Evolutionary conservation across 1,139 yeast species (phyloP), one percentile per base, ranked within the genome.

Genomic region (Yamadazyma atmosphaerica): DNA sequence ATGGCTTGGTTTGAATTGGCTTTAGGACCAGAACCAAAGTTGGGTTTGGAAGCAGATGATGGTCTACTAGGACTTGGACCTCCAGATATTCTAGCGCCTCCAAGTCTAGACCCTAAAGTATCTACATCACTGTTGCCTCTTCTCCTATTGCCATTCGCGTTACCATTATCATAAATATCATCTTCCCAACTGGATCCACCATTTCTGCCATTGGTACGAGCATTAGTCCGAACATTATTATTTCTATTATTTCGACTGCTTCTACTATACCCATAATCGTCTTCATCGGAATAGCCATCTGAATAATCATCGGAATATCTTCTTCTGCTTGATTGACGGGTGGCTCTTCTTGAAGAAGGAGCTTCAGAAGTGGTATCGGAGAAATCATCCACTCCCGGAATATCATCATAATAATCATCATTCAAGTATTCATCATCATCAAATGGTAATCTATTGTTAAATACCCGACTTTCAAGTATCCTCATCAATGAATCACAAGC

Each of bases 401-500:
- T 77, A 58, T 88, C 96, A 53, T 82, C 79, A 49, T 71, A 71
- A 54, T 78, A 80, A 44, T 79, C 83, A 46, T 81, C 81, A 47
- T 75, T 74, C 49, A 79, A 79, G 40, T 52, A 55, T 47, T 76
- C 81, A 37, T 74, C 81, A 48, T 74, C 79, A 37, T 74, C 78
- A 37, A 68, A 68, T 14, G 71, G 62, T 34, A 71, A 55, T 45
- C 75, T 72, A 54, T 77, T 79, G 50, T 79, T 80, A 72, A 92
- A 92, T 1, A 87, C 96, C 51, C 94, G 77, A 31, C 94, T 81
- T 49, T 88, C 92, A 48, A 92, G 74, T 7, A 92, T 84, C 54
- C 96, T 77, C 80, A 88, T 83, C 45, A 92, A 74, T 9, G 95
- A 77, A 48, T 89, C 98, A 51, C 89, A 85, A n/a, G 86, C 92